phyloP scores from a whole-genome alignment of 805 yeast genomes.

The Ogataea salicorniae region DNA sequence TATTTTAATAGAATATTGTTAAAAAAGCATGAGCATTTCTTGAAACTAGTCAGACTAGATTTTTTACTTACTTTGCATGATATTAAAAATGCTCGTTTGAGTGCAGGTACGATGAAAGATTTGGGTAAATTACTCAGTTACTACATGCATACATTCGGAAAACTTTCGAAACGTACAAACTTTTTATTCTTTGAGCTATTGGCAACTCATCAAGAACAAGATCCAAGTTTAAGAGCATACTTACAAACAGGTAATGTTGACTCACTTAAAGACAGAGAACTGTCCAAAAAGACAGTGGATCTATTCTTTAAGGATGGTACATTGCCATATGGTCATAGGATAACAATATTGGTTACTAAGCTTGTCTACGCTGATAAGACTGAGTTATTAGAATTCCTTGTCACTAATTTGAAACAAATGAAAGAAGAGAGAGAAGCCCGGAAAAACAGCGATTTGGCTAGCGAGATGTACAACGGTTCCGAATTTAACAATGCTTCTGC shows the following conservation, averaged over 20 bases:
- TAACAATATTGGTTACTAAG: constrained; percentile 20
- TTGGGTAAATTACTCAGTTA: constrained; percentile 61
- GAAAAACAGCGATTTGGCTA: constrained; percentile 1
- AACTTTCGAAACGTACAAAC: constrained; percentile 45
- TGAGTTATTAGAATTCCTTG: constrained; percentile 40
- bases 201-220: constrained; percentile 48
- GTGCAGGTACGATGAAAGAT: constrained; percentile 47
- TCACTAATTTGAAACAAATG: constrained; percentile 32
- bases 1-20: constrained; percentile 71
- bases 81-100: constrained; percentile 45
- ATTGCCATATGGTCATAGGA: constrained; percentile 21
- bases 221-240: constrained; percentile 42
- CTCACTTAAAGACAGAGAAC: constrained; percentile 30
- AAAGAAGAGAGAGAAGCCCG: constrained; percentile 20
- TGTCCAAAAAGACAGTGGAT: constrained; percentile 15
- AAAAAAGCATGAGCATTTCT: constrained; percentile 48
- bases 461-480: not conserved
- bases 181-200: constrained; percentile 57
- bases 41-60: constrained; percentile 63
- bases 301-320: constrained; percentile 12
- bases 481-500: not conserved
- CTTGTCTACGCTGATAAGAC: constrained; percentile 40
- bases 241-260: constrained; percentile 56
- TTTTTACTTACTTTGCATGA: constrained; percentile 56
- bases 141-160: constrained; percentile 55